Evolutionary conservation across 2,329 filamentous ascomycete species (phyloP).

Genomic region (Alternaria brassicicola): DNA sequence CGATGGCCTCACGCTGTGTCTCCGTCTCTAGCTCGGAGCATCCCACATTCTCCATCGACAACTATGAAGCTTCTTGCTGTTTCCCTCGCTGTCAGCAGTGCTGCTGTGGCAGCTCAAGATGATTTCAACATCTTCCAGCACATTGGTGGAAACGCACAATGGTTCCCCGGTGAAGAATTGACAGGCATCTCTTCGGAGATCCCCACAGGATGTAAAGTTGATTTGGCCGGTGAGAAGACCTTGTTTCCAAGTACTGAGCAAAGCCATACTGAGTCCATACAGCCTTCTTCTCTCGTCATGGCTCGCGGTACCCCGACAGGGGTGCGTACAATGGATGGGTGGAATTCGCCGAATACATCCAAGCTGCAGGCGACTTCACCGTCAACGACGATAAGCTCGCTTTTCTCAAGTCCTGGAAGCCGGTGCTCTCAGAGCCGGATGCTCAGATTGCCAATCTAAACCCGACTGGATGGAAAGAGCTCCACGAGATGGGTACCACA

Average conservation of each 20-base stretch:
- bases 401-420: slow-evolving; percentile 65
- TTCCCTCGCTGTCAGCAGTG: slow-evolving; percentile 16
- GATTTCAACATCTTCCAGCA: slow-evolving; percentile 44
- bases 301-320: slow-evolving; percentile 66
- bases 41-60: not conserved
- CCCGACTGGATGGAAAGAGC: slow-evolving; percentile 67
- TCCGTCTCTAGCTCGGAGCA: not conserved
- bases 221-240: slow-evolving; percentile 54
- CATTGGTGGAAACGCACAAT: slow-evolving; percentile 50
- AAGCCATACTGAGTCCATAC: not conserved
- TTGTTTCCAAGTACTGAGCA: not conserved
- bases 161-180: slow-evolving; percentile 55
- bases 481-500: slow-evolving; percentile 61
- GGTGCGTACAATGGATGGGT: slow-evolving; percentile 66
- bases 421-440: slow-evolving; percentile 61
- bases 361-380: slow-evolving; percentile 56
- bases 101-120: slow-evolving; percentile 20
- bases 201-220: slow-evolving; percentile 63
- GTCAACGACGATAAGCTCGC: slow-evolving; percentile 57
- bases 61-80: slow-evolving; percentile 31
- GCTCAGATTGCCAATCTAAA: slow-evolving; percentile 65
- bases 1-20: not conserved
- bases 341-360: slow-evolving; percentile 54
- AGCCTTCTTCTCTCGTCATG: slow-evolving; percentile 66
- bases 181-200: slow-evolving; percentile 61